phyloP scores from a whole-genome alignment of 1,139 yeast species.

The Blastobotrys buckinghamii region DNA sequence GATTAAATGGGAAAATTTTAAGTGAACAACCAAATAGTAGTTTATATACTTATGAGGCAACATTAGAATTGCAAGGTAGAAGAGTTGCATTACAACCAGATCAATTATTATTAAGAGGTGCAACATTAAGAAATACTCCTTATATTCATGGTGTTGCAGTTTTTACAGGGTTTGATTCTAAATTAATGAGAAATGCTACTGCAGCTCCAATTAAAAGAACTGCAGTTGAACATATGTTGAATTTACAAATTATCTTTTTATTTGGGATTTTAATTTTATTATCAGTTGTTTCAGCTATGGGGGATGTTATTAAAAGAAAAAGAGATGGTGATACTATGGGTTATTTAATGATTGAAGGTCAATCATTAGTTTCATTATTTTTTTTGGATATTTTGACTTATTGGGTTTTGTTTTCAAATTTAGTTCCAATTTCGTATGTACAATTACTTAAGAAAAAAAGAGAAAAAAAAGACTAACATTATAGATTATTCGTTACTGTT shows the following conservation, averaged over 20 bases:
- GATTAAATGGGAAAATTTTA: constrained; percentile 50
- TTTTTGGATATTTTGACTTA: constrained; percentile 85
- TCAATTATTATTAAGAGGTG: constrained; percentile 88
- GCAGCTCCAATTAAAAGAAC: constrained; percentile 97
- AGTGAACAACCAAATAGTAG: constrained; percentile 96
- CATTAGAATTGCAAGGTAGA: constrained; percentile 52
- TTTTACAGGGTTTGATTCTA: constrained; percentile 97
- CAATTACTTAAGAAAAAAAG: not conserved
- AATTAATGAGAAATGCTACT: constrained; percentile 96
- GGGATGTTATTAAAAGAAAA: constrained; percentile 71
- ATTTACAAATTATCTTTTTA: constrained; percentile 82
- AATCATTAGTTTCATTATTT: constrained; percentile 63
- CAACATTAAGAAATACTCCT: constrained; percentile 87
- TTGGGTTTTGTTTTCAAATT: constrained; percentile 92
- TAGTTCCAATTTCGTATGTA: constrained; percentile 76
- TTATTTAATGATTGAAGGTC: constrained; percentile 65
- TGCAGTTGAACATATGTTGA: constrained; percentile 93
- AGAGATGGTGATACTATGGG: constrained; percentile 48
- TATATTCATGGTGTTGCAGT: constrained; percentile 94
- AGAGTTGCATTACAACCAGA: constrained; percentile 78
- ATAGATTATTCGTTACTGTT: constrained; percentile 75
- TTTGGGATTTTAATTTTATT: constrained; percentile 73
- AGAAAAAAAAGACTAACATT: constrained; percentile 9
- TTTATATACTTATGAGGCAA: constrained; percentile 91
- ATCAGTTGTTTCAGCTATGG: constrained; percentile 75